phyloP scores from a whole-genome alignment of 2,329 filamentous ascomycete species.

The Pyricularia pennisetigena region DNA sequence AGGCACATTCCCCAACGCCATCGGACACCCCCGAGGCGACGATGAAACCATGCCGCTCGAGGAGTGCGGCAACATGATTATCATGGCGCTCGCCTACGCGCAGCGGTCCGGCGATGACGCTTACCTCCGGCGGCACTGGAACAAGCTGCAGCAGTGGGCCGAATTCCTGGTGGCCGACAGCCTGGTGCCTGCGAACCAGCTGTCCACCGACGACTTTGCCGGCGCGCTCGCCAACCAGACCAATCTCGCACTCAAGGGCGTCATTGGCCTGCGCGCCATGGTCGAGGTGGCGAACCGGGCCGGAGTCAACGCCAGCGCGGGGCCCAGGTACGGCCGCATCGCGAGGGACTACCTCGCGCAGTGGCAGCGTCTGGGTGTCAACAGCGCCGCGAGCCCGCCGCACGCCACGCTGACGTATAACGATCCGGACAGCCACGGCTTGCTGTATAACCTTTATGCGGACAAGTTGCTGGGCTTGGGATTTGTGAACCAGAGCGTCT shows the following conservation, averaged over 20 bases:
- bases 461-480: constrained; percentile 70
- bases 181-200: constrained; percentile 59
- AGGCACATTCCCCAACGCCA: constrained; percentile 63
- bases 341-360: constrained; percentile 52
- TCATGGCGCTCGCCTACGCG: constrained; percentile 51
- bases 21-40: constrained; percentile 55
- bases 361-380: constrained; percentile 64
- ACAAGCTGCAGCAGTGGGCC: constrained; percentile 62
- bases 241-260: constrained; percentile 67
- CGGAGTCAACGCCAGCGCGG: constrained; percentile 36
- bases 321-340: constrained; percentile 16
- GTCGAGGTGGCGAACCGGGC: constrained; percentile 41
- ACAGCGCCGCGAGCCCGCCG: constrained; percentile 45
- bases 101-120: constrained; percentile 34
- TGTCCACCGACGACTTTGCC: constrained; percentile 71
- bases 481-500: constrained; percentile 64
- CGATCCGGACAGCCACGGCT: constrained; percentile 40
- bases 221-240: constrained; percentile 66
- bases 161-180: constrained; percentile 61
- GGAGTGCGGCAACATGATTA: constrained; percentile 65
- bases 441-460: constrained; percentile 74
- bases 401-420: constrained; percentile 76
- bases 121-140: constrained; percentile 54
- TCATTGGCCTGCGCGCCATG: constrained; percentile 72
- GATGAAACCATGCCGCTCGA: constrained; percentile 68